These are phyloP conservation scores for Suhomyces atakaporum DNA, from an alignment of 1,139 yeast species.

Conservation along the genomic window DNA sequence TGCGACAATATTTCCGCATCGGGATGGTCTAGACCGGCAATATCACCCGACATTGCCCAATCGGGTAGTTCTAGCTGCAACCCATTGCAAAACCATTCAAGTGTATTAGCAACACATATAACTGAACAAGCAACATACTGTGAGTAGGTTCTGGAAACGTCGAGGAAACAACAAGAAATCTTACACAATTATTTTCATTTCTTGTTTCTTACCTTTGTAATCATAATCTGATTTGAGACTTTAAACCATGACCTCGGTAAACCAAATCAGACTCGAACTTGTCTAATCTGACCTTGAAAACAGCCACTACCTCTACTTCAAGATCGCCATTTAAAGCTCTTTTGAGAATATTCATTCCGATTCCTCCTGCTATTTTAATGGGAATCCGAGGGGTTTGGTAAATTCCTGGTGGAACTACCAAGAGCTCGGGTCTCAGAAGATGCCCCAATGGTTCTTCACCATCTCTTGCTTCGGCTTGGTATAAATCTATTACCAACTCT, in stretches of 20 bases:
- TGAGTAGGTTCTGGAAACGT: too few relatives aligned
- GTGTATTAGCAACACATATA: too few relatives aligned
- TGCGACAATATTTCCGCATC: slow-evolving; percentile 12
- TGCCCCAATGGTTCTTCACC: slow-evolving; percentile 50
- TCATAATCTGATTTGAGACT: slow-evolving; percentile 42
- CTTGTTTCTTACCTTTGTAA: neutral
- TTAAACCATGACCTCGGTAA: slow-evolving; percentile 46
- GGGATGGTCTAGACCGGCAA: slow-evolving; percentile 2
- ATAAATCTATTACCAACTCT: slow-evolving; percentile 39
- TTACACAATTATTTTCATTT: too few relatives aligned
- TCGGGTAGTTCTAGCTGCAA: slow-evolving; percentile 3
- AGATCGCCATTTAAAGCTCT: slow-evolving; percentile 54
- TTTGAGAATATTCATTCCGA: slow-evolving; percentile 51
- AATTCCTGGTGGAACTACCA: slow-evolving; percentile 52
- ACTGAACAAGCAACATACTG: too few relatives aligned
- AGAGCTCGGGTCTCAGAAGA: slow-evolving; percentile 34
- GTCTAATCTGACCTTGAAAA: slow-evolving; percentile 39
- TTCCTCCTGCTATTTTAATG: slow-evolving; percentile 43
- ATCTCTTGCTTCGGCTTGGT: slow-evolving; percentile 48
- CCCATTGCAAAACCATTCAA: too few relatives aligned
- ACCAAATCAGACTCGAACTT: slow-evolving; percentile 39
- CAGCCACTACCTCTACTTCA: slow-evolving; percentile 47
- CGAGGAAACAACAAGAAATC: neutral
- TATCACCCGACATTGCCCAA: slow-evolving; percentile 4
- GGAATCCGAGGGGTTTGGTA: slow-evolving; percentile 52